Evolutionary conservation across 2,329 filamentous ascomycete genomes (phyloP), one percentile per base, ranked within the genome.

Genomic region (Byssoonygena ceratinophila): DNA sequence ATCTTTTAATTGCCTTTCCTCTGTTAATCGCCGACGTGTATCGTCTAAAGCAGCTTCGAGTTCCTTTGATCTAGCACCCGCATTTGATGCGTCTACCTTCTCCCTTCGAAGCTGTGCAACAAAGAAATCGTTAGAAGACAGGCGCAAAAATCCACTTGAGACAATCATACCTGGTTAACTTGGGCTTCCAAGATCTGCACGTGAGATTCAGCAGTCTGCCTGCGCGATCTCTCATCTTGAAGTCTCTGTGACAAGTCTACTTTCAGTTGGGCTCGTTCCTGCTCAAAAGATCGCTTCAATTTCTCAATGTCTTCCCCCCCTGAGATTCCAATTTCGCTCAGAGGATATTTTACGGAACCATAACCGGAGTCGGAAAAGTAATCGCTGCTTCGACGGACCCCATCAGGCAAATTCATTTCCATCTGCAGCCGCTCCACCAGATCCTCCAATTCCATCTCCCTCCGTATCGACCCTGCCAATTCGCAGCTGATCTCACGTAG

Each of bases 291-390:
- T 58, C 92, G 79, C 61, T 90, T 85, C 43, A 92, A 76, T 66
- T 82, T 87, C 55, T 94, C 87, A 31, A 96, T 74, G 66, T 96
- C 87, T 62, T 84, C 81, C 3, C 76, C 61, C 59, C 76, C 79
- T 29, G 69, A 71, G 43, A 78, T 76, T 12, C 69, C 71, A 37
- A 60, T 60, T 55, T 79, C 74, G 44, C 87, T 84, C 56, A 78
- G 73, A 1, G 84, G 83, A 63, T 83, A 84, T 62, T 88, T 85
- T 50, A 87, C 78, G 1, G 88, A 91, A 67, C 88, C 91, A 54
- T 87, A 84, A 29, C 92, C 92, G 4, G 90, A 95, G 67, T 98
- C 92, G 1, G 92, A 98, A 67, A 92, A 98, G 71, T 98, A 97
- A 70, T 98, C 92, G 70, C 92, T 97, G 8, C 87, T 94, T 55